Evolutionary conservation across 257 asterid genomes (phyloP).

Genomic region (Petunia axillaris): DNA sequence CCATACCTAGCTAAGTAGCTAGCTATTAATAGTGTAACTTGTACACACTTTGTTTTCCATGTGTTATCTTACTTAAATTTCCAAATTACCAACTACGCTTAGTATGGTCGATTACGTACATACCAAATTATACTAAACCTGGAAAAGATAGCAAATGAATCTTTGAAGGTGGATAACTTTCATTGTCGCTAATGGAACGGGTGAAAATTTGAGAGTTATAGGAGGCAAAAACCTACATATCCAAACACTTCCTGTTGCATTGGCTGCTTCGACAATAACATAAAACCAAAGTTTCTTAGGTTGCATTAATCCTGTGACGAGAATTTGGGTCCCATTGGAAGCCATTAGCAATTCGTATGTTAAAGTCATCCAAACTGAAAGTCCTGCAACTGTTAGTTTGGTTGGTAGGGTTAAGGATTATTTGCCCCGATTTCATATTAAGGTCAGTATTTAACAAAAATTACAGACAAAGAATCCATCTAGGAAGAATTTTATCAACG

Average conservation of each 20-base stretch:
- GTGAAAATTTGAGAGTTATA: constrained; percentile 3
- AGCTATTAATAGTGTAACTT: background rate
- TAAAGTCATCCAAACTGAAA: background rate
- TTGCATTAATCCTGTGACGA: background rate
- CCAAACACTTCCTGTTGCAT: constrained; percentile 17
- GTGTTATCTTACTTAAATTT: too few relatives aligned
- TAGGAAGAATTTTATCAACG: background rate
- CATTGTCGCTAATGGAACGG: background rate
- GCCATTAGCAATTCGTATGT: background rate
- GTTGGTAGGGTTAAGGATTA: background rate
- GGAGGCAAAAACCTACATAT: constrained; percentile 3
- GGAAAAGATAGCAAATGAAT: too few relatives aligned
- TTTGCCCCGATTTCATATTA: background rate
- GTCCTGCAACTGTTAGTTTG: background rate
- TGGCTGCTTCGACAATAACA: constrained; percentile 5
- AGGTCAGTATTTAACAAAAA: background rate
- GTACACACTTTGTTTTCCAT: too few relatives aligned
- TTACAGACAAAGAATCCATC: background rate
- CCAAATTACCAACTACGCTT: too few relatives aligned
- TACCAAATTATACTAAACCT: too few relatives aligned
- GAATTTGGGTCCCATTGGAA: background rate
- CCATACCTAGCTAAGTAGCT: background rate
- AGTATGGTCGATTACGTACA: too few relatives aligned
- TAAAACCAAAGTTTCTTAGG: background rate
- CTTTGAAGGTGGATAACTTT: too few relatives aligned